Conservation (phyloP, 371 early-diverging fungal genomes). For the Cokeromyces recurvatus region DNA sequence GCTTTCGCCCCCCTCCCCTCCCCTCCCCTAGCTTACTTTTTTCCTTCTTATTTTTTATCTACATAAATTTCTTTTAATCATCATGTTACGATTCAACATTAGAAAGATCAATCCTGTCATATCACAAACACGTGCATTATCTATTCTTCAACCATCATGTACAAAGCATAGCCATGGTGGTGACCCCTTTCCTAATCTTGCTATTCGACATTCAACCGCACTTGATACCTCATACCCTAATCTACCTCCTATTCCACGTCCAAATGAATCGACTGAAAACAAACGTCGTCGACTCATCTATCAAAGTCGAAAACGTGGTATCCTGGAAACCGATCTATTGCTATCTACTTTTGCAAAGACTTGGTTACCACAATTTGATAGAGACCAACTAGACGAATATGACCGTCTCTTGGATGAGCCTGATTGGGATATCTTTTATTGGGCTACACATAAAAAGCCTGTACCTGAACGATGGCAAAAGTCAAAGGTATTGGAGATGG, state of each 20-base stretch:
- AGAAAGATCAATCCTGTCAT: too few species aligned
- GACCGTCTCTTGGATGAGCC: slow-evolving; percentile 86
- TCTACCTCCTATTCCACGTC: slow-evolving; percentile 56
- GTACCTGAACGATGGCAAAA: slow-evolving; percentile 54
- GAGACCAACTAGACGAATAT: slow-evolving; percentile 65
- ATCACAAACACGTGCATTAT: too few species aligned
- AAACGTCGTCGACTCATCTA: slow-evolving; percentile 83
- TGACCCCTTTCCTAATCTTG: slow-evolving; percentile 45
- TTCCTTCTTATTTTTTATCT: too few species aligned
- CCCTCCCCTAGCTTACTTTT: too few species aligned
- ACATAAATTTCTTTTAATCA: too few species aligned
- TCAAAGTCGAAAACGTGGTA: slow-evolving; percentile 92
- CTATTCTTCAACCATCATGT: too few species aligned
- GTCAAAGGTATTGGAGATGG: slow-evolving; percentile 54
- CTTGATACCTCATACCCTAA: slow-evolving; percentile 54
- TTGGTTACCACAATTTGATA: slow-evolving; percentile 49
- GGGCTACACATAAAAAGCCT: slow-evolving; percentile 70
- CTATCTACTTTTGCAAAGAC: slow-evolving; percentile 83
- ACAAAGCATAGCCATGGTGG: too few species aligned
- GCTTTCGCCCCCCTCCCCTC: too few species aligned
- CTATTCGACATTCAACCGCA: slow-evolving; percentile 42
- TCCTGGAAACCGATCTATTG: slow-evolving; percentile 89
- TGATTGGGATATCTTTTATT: slow-evolving; percentile 97
- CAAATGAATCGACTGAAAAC: slow-evolving; percentile 59
- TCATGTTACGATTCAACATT: too few species aligned